Base-by-base conservation (phyloP, 2,329 filamentous ascomycete genomes). In the Penicillium paneum region DNA sequence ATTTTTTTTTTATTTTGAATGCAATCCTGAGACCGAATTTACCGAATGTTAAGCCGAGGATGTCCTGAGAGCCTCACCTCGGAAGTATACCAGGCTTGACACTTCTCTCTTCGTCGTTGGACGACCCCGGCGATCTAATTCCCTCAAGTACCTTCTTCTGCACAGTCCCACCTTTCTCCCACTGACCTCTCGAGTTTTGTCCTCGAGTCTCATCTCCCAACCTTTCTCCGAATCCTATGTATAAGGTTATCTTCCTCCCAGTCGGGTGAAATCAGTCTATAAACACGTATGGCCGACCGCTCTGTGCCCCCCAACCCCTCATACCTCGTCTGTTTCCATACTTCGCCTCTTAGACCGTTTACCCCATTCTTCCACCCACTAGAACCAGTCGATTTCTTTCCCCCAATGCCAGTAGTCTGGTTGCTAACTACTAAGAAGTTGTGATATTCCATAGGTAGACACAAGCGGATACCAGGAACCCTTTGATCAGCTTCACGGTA, bases 221-320 rank as follows among this genome's bases (percentile, higher is more conserved):
- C n/a, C n/a, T 36, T 17, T 49, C 17, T 15, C 28, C 31, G 11
- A 21, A n/a, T 41, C 41, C 15, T 32, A 32, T 42, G 47, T 42
- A 42, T 42, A 15, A 15, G 15, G 12, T 5, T 34, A 29, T 36
- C 28, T 29, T 29, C 24, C 5, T 42, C 15, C 19, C 10, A 44
- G 28, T 24, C 8, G 28, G 47, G 19, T 41, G 19, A 49, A 15
- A 34, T 13, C 26, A 19, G 28, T 11, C 36, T 42, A 35, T 54
- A 40, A 47, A 38, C 28, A 35, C 28, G 46, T 54, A 57, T 50
- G 55, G 29, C 51, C 31, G 51, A 57, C 51, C 54, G 46, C 40
- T 56, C 24, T 41, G 28, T 36, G 10, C 31, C 31, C 19, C n/a
- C 29, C 35, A 26, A 21, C 35, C 38, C 47, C 47, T 49, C 46